Evolutionary conservation across 371 early-diverging fungal genomes (phyloP).

Genomic region (Zychaea mexicana): DNA sequence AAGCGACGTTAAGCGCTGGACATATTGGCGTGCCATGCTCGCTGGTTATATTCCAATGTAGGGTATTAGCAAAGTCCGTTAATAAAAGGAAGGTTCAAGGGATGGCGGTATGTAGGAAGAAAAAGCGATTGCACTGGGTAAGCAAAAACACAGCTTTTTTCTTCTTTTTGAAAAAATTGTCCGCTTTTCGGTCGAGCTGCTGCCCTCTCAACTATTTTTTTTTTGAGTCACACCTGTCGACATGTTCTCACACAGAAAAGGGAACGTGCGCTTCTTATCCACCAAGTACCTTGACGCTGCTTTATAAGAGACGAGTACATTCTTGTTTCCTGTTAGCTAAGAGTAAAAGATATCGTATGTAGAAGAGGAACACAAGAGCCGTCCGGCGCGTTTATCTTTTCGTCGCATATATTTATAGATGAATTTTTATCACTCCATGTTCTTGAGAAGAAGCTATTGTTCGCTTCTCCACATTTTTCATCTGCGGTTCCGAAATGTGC

Average conservation of each 20-base stretch:
- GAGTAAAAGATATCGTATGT: neutral
- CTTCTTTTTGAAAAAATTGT: no score
- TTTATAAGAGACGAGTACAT: neutral
- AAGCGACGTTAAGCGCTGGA: slow-evolving; percentile 21
- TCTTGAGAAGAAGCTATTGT: no score
- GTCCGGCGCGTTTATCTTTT: no score
- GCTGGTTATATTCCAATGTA: no score
- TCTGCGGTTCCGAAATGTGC: neutral
- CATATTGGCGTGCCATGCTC: slow-evolving; percentile 25
- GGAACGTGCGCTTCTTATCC: neutral
- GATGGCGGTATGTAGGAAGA: no score
- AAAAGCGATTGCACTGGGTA: no score
- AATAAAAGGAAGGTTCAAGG: neutral
- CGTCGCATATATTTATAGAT: neutral
- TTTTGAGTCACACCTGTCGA: neutral
- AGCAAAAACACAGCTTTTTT: no score
- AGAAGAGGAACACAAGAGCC: no score
- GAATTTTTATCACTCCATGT: neutral
- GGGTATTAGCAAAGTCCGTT: neutral
- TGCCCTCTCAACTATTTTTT: neutral
- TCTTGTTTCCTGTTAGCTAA: neutral
- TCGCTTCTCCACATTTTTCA: slow-evolving; percentile 4
- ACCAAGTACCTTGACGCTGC: neutral
- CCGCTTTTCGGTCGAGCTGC: no score
- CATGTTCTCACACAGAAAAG: no score